Percentiles rank a stretch among this genome's conserved stretches.
Evolutionary conservation across 345 rosid genomes (phyloP).

Genomic region (Turritis glabra): DNA sequence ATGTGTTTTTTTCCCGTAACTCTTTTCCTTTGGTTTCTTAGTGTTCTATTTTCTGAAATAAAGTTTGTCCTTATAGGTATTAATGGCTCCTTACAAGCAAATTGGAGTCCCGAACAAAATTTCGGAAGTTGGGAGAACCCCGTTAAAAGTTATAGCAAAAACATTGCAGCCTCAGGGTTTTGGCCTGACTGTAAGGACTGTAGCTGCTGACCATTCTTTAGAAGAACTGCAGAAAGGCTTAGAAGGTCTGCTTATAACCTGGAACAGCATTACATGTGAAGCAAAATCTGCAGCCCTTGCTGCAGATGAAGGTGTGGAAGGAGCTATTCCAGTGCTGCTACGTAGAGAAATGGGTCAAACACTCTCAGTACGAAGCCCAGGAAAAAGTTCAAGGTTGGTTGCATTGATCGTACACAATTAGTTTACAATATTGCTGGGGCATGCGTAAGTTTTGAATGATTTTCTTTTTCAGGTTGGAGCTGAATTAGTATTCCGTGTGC

Average conservation of each 20-base stretch:
- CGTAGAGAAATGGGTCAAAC: conserved; percentile 99
- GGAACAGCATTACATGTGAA: conserved; percentile 83
- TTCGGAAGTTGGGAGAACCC: conserved; percentile 77
- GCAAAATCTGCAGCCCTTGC: conserved; percentile 96
- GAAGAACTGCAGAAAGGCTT: conserved; percentile 92
- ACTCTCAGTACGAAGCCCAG: conserved; percentile 79
- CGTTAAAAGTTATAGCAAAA: conserved; percentile 88
- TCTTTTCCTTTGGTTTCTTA: conserved; percentile 23
- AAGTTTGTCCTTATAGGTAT: conserved; percentile 51
- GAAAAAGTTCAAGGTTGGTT: conserved; percentile 81
- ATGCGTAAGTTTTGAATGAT: conserved; percentile 15
- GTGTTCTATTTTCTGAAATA: conserved; percentile 27
- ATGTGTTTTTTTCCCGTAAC: not conserved
- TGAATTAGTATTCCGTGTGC: conserved; percentile 84
- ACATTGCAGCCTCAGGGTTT: conserved; percentile 87
- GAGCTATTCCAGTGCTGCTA: conserved; percentile 80
- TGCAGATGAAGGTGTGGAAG: conserved; percentile 94
- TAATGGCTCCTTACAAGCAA: conserved; percentile 59
- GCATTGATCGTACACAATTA: conserved; percentile 2
- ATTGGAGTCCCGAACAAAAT: conserved; percentile 86
- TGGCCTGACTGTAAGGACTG: conserved; percentile 91
- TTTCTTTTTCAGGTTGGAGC: conserved; percentile 69
- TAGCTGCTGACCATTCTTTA: conserved; percentile 82
- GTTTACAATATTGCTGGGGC: conserved; percentile 22
- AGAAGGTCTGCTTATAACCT: conserved; percentile 77